phyloP scores from a whole-genome alignment of 2,329 filamentous ascomycete species.

The Fusarium illudens region DNA sequence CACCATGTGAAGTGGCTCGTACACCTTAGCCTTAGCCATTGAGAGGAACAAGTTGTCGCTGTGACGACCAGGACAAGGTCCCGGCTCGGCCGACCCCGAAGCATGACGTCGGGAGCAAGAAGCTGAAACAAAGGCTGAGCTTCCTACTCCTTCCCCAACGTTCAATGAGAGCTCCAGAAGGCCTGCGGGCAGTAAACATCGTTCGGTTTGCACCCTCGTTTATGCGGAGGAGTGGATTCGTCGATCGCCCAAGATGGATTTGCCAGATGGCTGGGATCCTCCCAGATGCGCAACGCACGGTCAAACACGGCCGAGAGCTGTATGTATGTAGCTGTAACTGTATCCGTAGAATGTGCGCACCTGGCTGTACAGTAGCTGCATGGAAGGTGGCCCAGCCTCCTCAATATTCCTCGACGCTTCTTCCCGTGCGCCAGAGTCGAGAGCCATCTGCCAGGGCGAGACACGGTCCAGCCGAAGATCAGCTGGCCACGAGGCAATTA shows the following conservation, averaged over 20 bases:
- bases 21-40: neutral
- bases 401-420: slow-evolving; percentile 7
- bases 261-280: neutral
- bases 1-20: neutral
- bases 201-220: slow-evolving; percentile 30
- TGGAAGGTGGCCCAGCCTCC: slow-evolving; percentile 8
- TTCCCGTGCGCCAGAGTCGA: neutral
- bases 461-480: slow-evolving; percentile 6
- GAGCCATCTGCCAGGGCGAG: slow-evolving; percentile 23
- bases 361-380: neutral
- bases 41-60: slow-evolving; percentile 13
- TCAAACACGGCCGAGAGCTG: slow-evolving; percentile 5
- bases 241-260: slow-evolving; percentile 18
- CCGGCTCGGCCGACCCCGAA: slow-evolving; percentile 4
- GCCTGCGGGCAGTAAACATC: neutral
- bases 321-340: neutral
- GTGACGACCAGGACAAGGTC: neutral
- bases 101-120: neutral
- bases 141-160: neutral
- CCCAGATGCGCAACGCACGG: neutral
- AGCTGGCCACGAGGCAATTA: slow-evolving; percentile 25
- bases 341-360: neutral
- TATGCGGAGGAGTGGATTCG: slow-evolving; percentile 32
- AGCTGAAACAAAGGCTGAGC: neutral
- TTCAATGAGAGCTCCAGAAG: neutral